Evolutionary conservation across 257 asterid genomes (phyloP), one percentile per base, ranked within the genome.

Genomic region (Eustoma russellianum): DNA sequence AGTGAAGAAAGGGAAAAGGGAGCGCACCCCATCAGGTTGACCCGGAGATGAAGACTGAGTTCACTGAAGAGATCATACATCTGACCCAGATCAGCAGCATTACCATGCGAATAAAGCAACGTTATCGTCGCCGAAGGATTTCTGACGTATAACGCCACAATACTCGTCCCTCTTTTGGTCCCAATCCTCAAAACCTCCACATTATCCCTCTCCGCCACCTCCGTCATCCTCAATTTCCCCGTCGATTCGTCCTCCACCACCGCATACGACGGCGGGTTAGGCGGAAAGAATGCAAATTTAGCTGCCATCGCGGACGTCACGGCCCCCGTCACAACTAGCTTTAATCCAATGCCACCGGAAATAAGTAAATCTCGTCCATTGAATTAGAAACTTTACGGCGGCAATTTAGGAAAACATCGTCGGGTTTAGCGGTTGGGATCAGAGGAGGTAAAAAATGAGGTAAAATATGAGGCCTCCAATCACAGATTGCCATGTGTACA

Each of bases 61-160:
- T 90, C 97, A 64, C 57, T 59, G 74, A 83, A 90, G 51, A 90
- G 86, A 49, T 81, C 97, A 55, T 76, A 83, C 97, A 90, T 90
- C 79, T 90, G 97, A 52, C 97, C 97, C 53, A 89, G 81, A 83
- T 89, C 97, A 66, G 97, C 95, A n/a, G 97, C 97, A 72, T 90
- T 90, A 5, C 97, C 97, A 70, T 90, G 97, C 11, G 97, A 90
- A 79, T 90, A 90, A 54, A 90, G 33, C 55, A 90, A 50, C 49
- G 97, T 86, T 44, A 90, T 78, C 68, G 71, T 76, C 63, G 96
- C 96, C 65, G 68, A 46, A 56, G 97, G 93, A 55, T 83, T 90
- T 73, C 67, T 86, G 54, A 86, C 83, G 53, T 81, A 89, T 59
- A 89, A 55, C 50, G 91, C 91, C 59, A 81, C 85, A 76, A 89